phyloP scores from a whole-genome alignment of 139 green algal genomes.

The Edaphochlamys debaryana region DNA sequence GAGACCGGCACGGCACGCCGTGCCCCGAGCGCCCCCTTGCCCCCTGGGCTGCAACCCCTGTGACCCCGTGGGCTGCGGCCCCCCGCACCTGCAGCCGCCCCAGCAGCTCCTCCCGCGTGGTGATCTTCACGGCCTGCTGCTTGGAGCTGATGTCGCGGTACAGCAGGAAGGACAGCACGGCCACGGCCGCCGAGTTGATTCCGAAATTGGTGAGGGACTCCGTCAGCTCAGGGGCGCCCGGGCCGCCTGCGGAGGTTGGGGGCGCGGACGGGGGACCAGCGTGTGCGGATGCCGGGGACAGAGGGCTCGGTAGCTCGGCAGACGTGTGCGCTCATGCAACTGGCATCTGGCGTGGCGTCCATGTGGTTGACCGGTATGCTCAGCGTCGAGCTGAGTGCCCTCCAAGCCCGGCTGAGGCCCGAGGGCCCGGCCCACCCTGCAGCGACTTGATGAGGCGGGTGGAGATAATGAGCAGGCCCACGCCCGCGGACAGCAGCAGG shows the following conservation, averaged over 20 bases:
- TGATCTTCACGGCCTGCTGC: slow-evolving; percentile 61
- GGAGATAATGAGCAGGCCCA: slow-evolving; percentile 87
- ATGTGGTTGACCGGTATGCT: no score
- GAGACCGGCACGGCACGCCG: no score
- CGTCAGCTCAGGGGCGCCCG: slow-evolving; percentile 76
- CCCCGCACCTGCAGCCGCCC: slow-evolving; percentile 75
- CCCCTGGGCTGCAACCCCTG: no score
- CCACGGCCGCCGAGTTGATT: slow-evolving; percentile 80
- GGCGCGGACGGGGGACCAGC: no score
- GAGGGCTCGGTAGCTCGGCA: no score
- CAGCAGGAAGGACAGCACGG: slow-evolving; percentile 78
- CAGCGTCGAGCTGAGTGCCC: no score
- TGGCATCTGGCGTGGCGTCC: no score
- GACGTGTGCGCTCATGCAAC: no score
- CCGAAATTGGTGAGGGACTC: slow-evolving; percentile 86
- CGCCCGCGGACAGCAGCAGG: slow-evolving; percentile 69
- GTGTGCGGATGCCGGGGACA: no score
- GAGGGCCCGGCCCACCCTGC: slow-evolving; percentile 49
- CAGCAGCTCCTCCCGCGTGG: slow-evolving; percentile 84
- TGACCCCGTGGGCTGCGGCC: no score
- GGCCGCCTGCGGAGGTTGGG: slow-evolving; percentile 53
- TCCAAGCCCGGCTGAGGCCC: no score
- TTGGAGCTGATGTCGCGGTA: slow-evolving; percentile 70
- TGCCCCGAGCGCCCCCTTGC: no score
- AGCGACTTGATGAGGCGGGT: slow-evolving; percentile 68